phyloP scores from a whole-genome alignment of 768 basidiomycete species.

The Psilocybe tampanensis region DNA sequence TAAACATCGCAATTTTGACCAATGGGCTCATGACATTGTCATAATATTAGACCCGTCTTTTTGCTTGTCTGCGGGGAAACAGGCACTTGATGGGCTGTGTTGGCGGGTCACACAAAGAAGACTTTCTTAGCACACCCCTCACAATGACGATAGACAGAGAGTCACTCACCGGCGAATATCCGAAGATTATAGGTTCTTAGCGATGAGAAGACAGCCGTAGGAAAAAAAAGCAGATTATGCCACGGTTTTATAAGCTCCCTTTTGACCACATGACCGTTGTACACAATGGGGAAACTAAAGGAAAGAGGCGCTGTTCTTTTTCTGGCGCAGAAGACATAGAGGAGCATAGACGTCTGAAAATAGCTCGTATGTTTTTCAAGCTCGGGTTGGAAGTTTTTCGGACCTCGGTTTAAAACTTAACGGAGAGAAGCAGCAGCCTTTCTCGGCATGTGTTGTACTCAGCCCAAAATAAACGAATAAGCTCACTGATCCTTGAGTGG shows the following conservation, averaged over 20 bases:
- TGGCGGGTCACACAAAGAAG: not conserved
- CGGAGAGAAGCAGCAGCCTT: not conserved
- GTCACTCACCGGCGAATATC: constrained; percentile 19
- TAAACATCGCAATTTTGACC: constrained; percentile 19
- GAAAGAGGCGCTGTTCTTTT: not conserved
- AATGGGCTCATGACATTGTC: constrained; percentile 8
- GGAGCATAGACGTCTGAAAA: not conserved
- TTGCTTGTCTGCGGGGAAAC: constrained; percentile 8
- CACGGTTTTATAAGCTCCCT: not conserved
- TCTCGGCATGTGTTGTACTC: not conserved
- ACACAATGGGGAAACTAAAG: not conserved
- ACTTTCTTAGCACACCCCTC: not conserved
- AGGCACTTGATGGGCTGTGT: not conserved
- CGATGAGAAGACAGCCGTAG: not conserved
- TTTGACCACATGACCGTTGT: constrained; percentile 5
- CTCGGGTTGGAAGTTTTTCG: constrained; percentile 11
- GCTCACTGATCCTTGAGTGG: not conserved
- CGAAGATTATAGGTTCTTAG: constrained; percentile 17
- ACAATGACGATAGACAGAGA: not conserved
- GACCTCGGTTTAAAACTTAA: constrained; percentile 6
- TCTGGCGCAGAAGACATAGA: not conserved
- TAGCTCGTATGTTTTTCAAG: not conserved
- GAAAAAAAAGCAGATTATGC: not conserved
- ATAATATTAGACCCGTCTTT: not conserved
- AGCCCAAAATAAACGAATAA: constrained; percentile 13